phyloP scores from a whole-genome alignment of 495 filamentous ascomycete genomes.

The Penicillium verhagenii region DNA sequence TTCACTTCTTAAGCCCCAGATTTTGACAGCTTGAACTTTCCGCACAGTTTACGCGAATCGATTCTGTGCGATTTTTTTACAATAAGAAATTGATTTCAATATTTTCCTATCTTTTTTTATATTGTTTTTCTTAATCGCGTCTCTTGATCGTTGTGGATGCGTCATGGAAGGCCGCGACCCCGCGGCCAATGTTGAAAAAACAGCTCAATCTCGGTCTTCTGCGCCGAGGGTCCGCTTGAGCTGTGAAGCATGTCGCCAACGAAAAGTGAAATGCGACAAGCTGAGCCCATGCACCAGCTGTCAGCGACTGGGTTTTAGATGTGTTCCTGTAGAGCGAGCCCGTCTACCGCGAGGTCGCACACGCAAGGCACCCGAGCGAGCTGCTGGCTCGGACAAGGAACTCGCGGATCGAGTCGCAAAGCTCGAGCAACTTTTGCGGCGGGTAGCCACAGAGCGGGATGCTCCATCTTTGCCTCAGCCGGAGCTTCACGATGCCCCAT shows the following conservation, averaged over 20 bases:
- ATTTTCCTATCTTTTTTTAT: too few species aligned
- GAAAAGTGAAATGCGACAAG: slow-evolving; percentile 82
- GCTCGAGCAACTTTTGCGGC: slow-evolving; percentile 28
- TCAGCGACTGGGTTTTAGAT: slow-evolving; percentile 57
- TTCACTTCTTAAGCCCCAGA: not conserved
- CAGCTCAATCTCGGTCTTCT: slow-evolving; percentile 19
- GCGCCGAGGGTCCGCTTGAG: slow-evolving; percentile 31
- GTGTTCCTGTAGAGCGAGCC: slow-evolving; percentile 46
- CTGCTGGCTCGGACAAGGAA: slow-evolving; percentile 18
- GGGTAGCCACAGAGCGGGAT: slow-evolving; percentile 18
- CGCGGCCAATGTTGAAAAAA: slow-evolving; percentile 8
- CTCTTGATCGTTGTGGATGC: not conserved
- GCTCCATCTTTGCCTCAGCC: not conserved
- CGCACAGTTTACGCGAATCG: not conserved
- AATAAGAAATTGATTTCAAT: too few species aligned
- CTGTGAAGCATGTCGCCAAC: slow-evolving; percentile 58
- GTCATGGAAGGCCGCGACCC: slow-evolving; percentile 18
- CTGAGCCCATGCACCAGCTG: slow-evolving; percentile 71
- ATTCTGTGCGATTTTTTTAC: too few species aligned
- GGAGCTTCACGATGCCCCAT: not conserved
- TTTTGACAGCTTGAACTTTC: not conserved
- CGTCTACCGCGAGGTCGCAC: slow-evolving; percentile 42
- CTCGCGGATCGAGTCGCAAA: slow-evolving; percentile 28
- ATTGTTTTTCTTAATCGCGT: not conserved
- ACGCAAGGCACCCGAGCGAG: slow-evolving; percentile 31